Percentiles rank a stretch among this genome's conserved stretches.
These are phyloP conservation scores for Plectosphaerella sp. DNA, from an alignment of 2,329 filamentous ascomycete species.

Conservation along the genomic window DNA sequence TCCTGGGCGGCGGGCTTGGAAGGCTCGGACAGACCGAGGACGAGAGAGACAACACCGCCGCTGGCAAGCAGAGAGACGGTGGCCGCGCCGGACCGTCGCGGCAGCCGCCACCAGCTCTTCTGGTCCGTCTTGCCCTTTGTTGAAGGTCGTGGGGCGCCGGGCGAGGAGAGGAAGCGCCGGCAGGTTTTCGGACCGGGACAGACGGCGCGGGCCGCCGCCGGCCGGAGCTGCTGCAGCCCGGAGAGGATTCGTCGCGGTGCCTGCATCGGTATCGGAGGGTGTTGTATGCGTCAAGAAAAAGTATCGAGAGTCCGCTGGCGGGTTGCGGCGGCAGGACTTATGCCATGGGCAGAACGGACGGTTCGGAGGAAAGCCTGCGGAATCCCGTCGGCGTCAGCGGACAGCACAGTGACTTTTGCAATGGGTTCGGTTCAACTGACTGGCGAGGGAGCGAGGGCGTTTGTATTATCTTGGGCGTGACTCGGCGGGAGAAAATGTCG, in stretches of 20 bases:
- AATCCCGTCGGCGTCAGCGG: too few species aligned
- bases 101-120: conserved; percentile 1
- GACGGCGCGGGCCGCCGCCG: conserved; percentile 8
- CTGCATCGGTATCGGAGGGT: conserved; percentile 5
- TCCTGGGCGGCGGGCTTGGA: conserved; percentile 5
- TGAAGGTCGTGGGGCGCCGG: neutral
- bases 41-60: conserved; percentile 11
- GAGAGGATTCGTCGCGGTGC: conserved; percentile 10
- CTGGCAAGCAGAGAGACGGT: conserved; percentile 11
- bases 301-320: neutral
- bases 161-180: neutral
- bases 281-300: neutral
- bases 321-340: too few species aligned
- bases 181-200: neutral
- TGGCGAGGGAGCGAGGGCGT: too few species aligned
- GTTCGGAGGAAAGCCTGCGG: too few species aligned
- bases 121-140: neutral
- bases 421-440: too few species aligned
- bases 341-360: too few species aligned
- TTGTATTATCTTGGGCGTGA: too few species aligned
- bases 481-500: too few species aligned
- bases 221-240: conserved; percentile 9
- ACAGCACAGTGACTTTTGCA: too few species aligned
- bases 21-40: conserved; percentile 9
- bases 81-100: conserved; percentile 3